Percentiles rank a stretch among this genome's conserved stretches.
phyloP scores from a whole-genome alignment of 352 stramenopile genomes.

The Stramenopiles sp. region DNA sequence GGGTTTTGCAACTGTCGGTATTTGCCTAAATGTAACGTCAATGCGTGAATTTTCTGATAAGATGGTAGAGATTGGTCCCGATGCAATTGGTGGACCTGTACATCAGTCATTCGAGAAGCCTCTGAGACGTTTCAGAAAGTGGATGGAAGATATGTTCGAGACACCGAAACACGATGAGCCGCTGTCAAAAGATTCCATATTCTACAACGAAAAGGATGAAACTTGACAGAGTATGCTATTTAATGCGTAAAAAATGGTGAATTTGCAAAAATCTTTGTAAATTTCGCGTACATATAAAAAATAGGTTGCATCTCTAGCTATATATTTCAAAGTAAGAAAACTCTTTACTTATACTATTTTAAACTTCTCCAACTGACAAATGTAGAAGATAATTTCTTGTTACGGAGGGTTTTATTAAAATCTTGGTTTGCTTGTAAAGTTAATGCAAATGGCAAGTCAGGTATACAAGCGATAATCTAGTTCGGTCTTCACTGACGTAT shows the following conservation, averaged over 20 bases:
- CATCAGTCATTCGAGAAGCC: background rate
- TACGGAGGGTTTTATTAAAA: too few species aligned
- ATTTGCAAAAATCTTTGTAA: too few species aligned
- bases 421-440: too few species aligned
- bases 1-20: background rate
- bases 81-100: background rate
- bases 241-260: background rate
- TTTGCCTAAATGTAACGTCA: background rate
- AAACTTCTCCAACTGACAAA: too few species aligned
- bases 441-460: too few species aligned
- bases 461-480: too few species aligned
- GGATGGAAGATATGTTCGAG: background rate
- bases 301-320: too few species aligned
- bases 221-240: background rate
- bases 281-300: too few species aligned
- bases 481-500: too few species aligned
- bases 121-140: background rate
- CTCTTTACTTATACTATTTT: too few species aligned
- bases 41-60: background rate
- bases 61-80: background rate
- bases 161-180: background rate
- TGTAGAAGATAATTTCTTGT: too few species aligned
- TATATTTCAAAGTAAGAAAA: too few species aligned
- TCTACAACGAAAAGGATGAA: background rate
- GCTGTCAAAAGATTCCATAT: background rate